A percentile compares a stretch with the other conserved stretches of the same genome.
phyloP scores from a whole-genome alignment of 139 green algal genomes.

The Nannochloris sp. region DNA sequence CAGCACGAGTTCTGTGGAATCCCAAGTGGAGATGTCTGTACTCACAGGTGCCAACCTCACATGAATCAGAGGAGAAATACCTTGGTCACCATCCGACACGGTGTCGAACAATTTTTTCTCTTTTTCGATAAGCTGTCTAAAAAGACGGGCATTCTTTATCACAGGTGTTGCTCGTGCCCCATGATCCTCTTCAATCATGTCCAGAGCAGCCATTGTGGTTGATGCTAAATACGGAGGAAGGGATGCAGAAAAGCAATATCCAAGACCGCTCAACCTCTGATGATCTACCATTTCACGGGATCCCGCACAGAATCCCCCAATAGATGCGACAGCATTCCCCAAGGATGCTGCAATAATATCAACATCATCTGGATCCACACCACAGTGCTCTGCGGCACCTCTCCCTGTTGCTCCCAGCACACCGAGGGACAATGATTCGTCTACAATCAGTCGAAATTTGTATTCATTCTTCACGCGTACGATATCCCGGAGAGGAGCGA shows the following conservation, averaged over 20 bases:
- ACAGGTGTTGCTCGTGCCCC: slow-evolving; percentile 14
- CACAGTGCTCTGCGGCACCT: slow-evolving; percentile 77
- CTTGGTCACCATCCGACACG: slow-evolving; percentile 12
- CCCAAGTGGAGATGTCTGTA: not conserved
- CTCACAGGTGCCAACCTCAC: slow-evolving; percentile 33
- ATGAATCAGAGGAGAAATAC: slow-evolving; percentile 49
- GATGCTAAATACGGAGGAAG: slow-evolving; percentile 89
- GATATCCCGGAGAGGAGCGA: slow-evolving; percentile 76
- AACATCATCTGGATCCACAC: slow-evolving; percentile 51
- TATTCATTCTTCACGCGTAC: slow-evolving; percentile 67
- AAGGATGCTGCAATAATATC: slow-evolving; percentile 85
- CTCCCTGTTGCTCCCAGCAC: slow-evolving; percentile 76
- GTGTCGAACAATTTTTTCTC: slow-evolving; percentile 39
- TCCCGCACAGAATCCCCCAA: slow-evolving; percentile 77
- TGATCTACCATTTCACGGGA: slow-evolving; percentile 81
- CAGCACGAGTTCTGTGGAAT: slow-evolving; percentile 11
- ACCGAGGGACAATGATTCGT: slow-evolving; percentile 84
- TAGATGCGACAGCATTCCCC: slow-evolving; percentile 68
- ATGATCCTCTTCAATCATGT: slow-evolving; percentile 24
- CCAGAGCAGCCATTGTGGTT: slow-evolving; percentile 32
- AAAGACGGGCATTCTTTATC: slow-evolving; percentile 15
- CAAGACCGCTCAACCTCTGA: slow-evolving; percentile 72
- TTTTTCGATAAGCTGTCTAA: slow-evolving; percentile 34
- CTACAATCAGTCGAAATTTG: slow-evolving; percentile 87
- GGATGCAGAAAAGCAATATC: slow-evolving; percentile 94